Evolutionary conservation across 2,329 filamentous ascomycete genomes (phyloP), one percentile per base, ranked within the genome.

Genomic region (Rhexocercosporidium sp.): DNA sequence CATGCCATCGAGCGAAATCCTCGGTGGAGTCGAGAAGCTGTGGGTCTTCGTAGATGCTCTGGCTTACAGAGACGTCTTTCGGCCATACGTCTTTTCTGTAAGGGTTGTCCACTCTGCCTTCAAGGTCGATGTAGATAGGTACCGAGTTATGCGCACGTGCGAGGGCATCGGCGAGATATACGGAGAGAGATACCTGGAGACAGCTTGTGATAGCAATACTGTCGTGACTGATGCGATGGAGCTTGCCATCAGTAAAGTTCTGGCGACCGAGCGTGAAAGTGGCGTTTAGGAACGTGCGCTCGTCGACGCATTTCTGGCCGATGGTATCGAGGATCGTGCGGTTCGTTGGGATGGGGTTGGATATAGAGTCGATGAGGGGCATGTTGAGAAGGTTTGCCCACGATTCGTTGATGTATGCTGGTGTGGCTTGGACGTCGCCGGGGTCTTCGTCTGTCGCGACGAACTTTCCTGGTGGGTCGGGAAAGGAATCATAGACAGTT

Each of bases 271-370:
- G n/a, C n/a, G 11, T 2, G 65, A 29, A 27, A 53, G 49, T 66
- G 31, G 46, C 31, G 22, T 64, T 66, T 18, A 62, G 8, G 29
- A 29, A 51, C 1, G 64, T 51, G 22, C 59, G 54, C 11, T 12
- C 16, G 9, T 63, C 39, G n/a, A 66, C n/a, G 29, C 64, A 66
- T 57, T 59, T 39, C 27, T 66, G 64, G 2, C 64, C 64, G 6
- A 66, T 37, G 6, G 44, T 51, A 25, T 62, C 59, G 11, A 66
- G 53, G 29, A 66, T 59, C 8, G 49, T 62, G 7, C 64, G 49
- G 12, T 66, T 63, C 0, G 39, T 51, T 12, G 59, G 25, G 1
- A 18, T 12, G 11, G 51, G 59, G 9, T 27, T 31, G 9, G 44
- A 47, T 1, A 66, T n/a, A 14, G 51, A 62, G 46, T 66, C 64